These are phyloP conservation scores for Trifolium dubium DNA, from an alignment of 306 rosid genomes.

Conservation along the genomic window DNA sequence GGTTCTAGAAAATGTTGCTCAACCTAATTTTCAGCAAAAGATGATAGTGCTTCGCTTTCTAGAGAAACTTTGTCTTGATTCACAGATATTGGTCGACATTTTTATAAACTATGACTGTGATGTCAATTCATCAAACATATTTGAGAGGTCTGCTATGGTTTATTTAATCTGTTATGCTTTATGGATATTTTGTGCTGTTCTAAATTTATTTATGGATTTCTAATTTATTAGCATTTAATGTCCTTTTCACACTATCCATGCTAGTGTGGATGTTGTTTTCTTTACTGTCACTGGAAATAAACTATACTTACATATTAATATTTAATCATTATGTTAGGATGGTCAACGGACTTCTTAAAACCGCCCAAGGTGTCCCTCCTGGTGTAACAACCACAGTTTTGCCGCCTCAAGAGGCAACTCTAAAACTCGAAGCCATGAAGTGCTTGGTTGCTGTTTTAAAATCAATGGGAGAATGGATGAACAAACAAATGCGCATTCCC, in stretches of 20 bases:
- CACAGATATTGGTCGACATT: slow-evolving; percentile 96
- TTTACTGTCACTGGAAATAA: slow-evolving; percentile 31
- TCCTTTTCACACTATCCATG: slow-evolving; percentile 17
- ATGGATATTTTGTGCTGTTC: slow-evolving; percentile 12
- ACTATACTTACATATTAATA: slow-evolving; percentile 27
- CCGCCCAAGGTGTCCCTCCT: slow-evolving; percentile 97
- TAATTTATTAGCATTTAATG: slow-evolving; percentile 31
- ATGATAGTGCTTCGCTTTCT: slow-evolving; percentile 98
- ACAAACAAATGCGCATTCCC: slow-evolving; percentile 92
- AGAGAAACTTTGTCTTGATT: slow-evolving; percentile 92
- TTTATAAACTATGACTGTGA: slow-evolving; percentile 97
- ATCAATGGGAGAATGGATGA: slow-evolving; percentile 98
- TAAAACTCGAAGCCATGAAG: slow-evolving; percentile 95
- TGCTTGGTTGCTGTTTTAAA: slow-evolving; percentile 83
- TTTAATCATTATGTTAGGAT: slow-evolving; percentile 60
- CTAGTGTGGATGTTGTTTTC: slow-evolving; percentile 24
- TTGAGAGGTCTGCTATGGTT: slow-evolving; percentile 78
- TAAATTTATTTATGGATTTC: slow-evolving; percentile 35
- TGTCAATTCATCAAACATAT: slow-evolving; percentile 99
- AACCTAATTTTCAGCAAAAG: slow-evolving; percentile 98
- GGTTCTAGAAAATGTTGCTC: slow-evolving; percentile 96
- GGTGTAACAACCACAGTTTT: slow-evolving; percentile 84
- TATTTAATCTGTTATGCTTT: slow-evolving; percentile 34
- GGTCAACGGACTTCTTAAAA: slow-evolving; percentile 99
- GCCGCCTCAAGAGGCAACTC: slow-evolving; percentile 92